Percentiles rank a stretch among this genome's conserved stretches.
Evolutionary conservation across 192 early-diverging fungal species (phyloP).

Genomic region (Obelidium mucronatum): DNA sequence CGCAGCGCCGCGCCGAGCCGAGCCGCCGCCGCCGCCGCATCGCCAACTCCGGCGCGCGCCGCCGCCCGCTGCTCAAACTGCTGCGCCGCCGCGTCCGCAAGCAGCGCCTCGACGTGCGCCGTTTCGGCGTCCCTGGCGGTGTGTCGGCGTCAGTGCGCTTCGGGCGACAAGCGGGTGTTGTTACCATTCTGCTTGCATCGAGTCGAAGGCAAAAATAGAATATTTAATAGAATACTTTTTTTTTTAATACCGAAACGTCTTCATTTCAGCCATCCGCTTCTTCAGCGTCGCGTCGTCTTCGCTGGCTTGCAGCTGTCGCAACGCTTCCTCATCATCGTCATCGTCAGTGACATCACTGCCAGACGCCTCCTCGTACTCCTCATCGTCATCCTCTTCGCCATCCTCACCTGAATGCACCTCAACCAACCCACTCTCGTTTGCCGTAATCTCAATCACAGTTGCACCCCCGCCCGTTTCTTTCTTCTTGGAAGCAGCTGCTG

Average conservation of each 20-base stretch:
- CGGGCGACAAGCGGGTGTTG: background rate
- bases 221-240: background rate
- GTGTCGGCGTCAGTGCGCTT: background rate
- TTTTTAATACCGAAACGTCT: constrained; percentile 11
- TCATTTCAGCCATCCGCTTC: constrained; percentile 22
- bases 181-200: background rate
- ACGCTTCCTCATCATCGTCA: constrained; percentile 1
- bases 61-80: constrained; percentile 67
- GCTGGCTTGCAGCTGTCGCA: background rate
- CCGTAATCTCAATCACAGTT: constrained; percentile 32
- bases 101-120: constrained; percentile 54
- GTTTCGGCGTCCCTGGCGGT: constrained; percentile 37
- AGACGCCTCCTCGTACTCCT: constrained; percentile 40
- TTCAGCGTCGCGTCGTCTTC: constrained; percentile 28
- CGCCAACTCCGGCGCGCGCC: constrained; percentile 55
- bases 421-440: constrained; percentile 33
- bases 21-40: background rate
- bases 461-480: constrained; percentile 33
- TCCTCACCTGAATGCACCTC: constrained; percentile 31
- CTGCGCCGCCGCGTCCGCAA: constrained; percentile 63
- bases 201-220: background rate
- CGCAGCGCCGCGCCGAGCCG: background rate
- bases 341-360: constrained; percentile 47
- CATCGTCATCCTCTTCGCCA: constrained; percentile 42
- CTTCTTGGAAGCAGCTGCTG: constrained; percentile 31